Percentiles rank a stretch among this genome's conserved stretches.
Evolutionary conservation across 2,329 filamentous ascomycete genomes (phyloP).

Genomic region (Penicillium sp.): DNA sequence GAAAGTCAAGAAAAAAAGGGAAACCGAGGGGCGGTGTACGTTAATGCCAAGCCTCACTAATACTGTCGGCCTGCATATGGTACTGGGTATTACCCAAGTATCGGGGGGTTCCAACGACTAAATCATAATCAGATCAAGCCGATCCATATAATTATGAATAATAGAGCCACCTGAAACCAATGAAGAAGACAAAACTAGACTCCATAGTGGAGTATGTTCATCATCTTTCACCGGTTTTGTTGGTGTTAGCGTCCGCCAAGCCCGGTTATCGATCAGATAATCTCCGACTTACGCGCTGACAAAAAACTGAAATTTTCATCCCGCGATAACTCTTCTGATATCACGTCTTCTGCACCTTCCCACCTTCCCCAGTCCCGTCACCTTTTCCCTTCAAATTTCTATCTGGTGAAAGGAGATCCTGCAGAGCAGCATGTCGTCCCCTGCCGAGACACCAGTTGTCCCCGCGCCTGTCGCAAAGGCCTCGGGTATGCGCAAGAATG

Average conservation of each 20-base stretch:
- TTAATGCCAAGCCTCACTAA: background rate
- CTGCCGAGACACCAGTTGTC: slow-evolving; percentile 5
- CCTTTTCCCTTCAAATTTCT: background rate
- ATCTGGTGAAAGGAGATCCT: background rate
- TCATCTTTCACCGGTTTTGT: background rate
- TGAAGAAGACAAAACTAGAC: background rate
- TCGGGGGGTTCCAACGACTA: too few relatives aligned
- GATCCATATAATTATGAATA: background rate
- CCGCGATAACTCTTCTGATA: background rate
- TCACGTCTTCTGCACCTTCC: background rate
- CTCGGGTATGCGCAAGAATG: slow-evolving; percentile 80
- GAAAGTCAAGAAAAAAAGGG: background rate
- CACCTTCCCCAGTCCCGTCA: background rate
- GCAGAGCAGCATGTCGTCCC: slow-evolving; percentile 2
- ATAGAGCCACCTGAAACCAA: background rate
- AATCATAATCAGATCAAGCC: background rate
- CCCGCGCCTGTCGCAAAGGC: slow-evolving; percentile 19
- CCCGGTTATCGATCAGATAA: slow-evolving; percentile 48
- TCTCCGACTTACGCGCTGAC: slow-evolving; percentile 6
- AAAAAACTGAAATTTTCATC: slow-evolving; percentile 16
- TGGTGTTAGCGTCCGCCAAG: slow-evolving; percentile 28
- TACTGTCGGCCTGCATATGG: background rate
- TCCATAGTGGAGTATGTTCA: background rate
- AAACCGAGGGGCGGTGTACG: slow-evolving; percentile 3
- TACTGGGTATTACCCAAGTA: too few relatives aligned